Evolutionary conservation across 2,329 filamentous ascomycete species (phyloP), one percentile per base, ranked within the genome.

Genomic region (Fusarium fracticaudum): DNA sequence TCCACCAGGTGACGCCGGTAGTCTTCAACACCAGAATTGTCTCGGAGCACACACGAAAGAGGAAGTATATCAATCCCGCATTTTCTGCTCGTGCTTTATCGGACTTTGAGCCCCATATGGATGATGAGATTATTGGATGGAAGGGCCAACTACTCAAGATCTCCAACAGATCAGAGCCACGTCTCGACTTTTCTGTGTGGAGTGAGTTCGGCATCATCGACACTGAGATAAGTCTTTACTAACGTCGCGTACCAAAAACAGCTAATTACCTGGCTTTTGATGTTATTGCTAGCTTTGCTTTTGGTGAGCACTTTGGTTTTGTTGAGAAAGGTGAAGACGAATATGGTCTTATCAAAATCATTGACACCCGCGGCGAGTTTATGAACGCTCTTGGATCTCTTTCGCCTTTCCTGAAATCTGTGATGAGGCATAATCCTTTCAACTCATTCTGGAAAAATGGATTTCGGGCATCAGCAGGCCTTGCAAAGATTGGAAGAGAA

Each of bases 191-290:
- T 43, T n/a, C 53, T 7, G 53, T 24, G 3, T 55, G 26, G 53
- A 55, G 53, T 55, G 6, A 55, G 53, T 40, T 9, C 2, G 2
- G 2, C 7, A 22, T 0, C 8, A 40, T 41, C 2, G 6, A 4
- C 8, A 41, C 3, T 18, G 8, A n/a, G 15, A 24, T 6, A 3
- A 15, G 6, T 4, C 3, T 18, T 5, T 9, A 31, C 22, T 55
- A 17, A 55, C 1, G 1, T 0, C 10, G 2, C 3, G 2, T 6
- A 4, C 17, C 4, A 14, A 22, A 53, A 43, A 40, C 6, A 43
- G 53, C 37, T 5, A 57, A 43, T 57, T 57, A 57, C 8, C 15
- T 57, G 11, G 53, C 37, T 6, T 57, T 57, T 8, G 53, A 57
- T 31, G 37, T 43, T 5, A 57, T 57, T 24, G 26, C 37, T 1